phyloP scores from a whole-genome alignment of 2,329 filamentous ascomycete species.

The Hymenotorrendiella dingleyae region DNA sequence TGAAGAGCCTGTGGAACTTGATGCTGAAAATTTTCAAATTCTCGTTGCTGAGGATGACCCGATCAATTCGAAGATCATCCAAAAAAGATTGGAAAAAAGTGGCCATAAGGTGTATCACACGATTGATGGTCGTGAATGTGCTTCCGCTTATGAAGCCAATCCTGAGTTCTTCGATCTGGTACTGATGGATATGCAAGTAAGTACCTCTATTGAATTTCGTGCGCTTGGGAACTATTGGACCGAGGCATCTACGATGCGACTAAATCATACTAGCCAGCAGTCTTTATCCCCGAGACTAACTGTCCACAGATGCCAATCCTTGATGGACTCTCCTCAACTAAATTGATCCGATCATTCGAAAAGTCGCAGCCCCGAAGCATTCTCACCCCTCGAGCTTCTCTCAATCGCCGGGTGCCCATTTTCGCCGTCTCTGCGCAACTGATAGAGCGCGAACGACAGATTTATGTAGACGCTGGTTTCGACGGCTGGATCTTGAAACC shows the following conservation, averaged over 20 bases:
- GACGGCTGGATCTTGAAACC: conserved; percentile 91
- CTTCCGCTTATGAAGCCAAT: conserved; percentile 60
- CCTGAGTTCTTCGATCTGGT: conserved; percentile 66
- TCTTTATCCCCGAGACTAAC: no score
- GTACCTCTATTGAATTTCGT: conserved; percentile 24
- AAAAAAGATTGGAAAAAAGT: conserved; percentile 71
- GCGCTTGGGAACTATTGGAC: no score
- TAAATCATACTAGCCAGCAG: no score
- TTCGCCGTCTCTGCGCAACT: conserved; percentile 85
- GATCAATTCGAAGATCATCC: conserved; percentile 76
- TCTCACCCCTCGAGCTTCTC: conserved; percentile 52
- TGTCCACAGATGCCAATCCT: conserved; percentile 85
- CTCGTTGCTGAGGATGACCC: conserved; percentile 85
- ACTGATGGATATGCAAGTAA: conserved; percentile 88
- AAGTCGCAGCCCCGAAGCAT: conserved; percentile 41
- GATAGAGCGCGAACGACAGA: conserved; percentile 60
- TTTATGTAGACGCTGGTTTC: conserved; percentile 73
- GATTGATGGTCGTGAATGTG: conserved; percentile 80
- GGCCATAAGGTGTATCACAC: conserved; percentile 69
- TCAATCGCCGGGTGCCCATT: conserved; percentile 67
- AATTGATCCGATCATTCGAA: conserved; percentile 74
- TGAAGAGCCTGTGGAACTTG: conserved; percentile 7
- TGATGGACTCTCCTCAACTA: conserved; percentile 74
- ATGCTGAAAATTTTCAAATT: conserved; percentile 40
- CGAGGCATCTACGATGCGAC: no score